Base-by-base conservation (phyloP, 1,284 basidiomycete species). In the Exsudoporus floridanus region DNA sequence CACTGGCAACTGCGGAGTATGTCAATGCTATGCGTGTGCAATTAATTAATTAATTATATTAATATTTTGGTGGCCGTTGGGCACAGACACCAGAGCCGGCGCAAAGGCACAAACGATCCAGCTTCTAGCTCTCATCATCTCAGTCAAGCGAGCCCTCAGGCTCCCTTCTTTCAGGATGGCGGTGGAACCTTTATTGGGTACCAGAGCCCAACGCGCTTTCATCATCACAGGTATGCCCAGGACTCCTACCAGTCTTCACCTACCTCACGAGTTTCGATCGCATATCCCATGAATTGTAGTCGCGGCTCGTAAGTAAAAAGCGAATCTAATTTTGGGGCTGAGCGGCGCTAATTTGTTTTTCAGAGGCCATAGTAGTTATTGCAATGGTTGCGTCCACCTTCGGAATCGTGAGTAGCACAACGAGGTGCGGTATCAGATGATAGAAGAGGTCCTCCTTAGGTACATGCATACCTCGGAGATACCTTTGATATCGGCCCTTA, bases 161-260 rank as follows among this genome's bases (percentile, higher is more conserved):
- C 50, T 58, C 54, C 14, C 39, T 54, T 46, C 31, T 25, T 46
- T 39, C 46, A 64, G 56, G 62, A 88, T 89, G 87, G 80, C 83
- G 51, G 73, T 82, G 44, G 83, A 86, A 75, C 79, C 80, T 25
- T 73, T 88, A 42, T 72, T 89, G 50, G 80, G 80, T 27, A 86
- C 86, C 31, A 76, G 77, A 55, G 80, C 86, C 28, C 86, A 88
- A 63, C 74, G 75, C 57, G 81, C 79, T 46, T 88, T 88, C 69
- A 79, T 88, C 57, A 68, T 71, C 52, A 88, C 82, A 55, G 81
- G 86, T 86, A 66, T 62, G 80, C 65, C 44, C 31, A n/a, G 2
- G 7, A 46, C 33, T 42, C n/a, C 19, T 7, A 46, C 44, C 38
- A 21, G 19, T 25, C 53, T 50, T 42, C 31, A 44, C 36, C 42